phyloP scores from a whole-genome alignment of 2,329 filamentous ascomycete genomes.

The Neopestalotiopsis sp. region DNA sequence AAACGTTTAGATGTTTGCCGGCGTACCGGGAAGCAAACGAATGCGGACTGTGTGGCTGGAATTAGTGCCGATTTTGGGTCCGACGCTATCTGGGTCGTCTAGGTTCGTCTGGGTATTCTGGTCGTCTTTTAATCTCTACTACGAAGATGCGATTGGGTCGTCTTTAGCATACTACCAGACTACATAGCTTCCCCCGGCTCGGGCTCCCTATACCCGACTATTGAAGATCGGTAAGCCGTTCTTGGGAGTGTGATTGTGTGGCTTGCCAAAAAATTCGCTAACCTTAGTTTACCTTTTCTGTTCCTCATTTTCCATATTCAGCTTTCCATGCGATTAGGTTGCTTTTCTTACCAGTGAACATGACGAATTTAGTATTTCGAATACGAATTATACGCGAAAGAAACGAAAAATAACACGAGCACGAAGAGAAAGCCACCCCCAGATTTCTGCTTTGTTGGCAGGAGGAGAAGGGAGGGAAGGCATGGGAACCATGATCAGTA shows the following conservation, averaged over 20 bases:
- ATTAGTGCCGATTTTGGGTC: neutral
- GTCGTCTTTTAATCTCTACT: neutral
- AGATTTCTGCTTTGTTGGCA: too few species aligned
- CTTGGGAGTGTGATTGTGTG: neutral
- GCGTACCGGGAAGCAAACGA: neutral
- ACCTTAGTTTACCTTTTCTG: neutral
- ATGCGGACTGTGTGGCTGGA: neutral
- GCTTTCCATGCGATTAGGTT: neutral
- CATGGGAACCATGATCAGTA: too few species aligned
- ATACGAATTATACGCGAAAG: neutral
- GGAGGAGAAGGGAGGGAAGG: too few species aligned
- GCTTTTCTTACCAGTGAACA: neutral
- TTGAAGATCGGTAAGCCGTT: neutral
- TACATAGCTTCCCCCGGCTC: neutral
- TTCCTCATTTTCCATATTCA: neutral
- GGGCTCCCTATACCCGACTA: neutral
- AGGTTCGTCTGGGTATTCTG: too few species aligned
- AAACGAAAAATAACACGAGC: neutral
- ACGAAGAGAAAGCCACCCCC: neutral
- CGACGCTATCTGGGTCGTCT: neutral
- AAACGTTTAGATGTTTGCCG: neutral
- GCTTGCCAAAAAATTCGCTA: neutral
- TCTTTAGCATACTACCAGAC: neutral
- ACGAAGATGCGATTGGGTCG: neutral
- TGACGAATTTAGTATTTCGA: neutral